Conservation (phyloP, 495 filamentous ascomycete species). For the Aspergillus ostianus region DNA sequence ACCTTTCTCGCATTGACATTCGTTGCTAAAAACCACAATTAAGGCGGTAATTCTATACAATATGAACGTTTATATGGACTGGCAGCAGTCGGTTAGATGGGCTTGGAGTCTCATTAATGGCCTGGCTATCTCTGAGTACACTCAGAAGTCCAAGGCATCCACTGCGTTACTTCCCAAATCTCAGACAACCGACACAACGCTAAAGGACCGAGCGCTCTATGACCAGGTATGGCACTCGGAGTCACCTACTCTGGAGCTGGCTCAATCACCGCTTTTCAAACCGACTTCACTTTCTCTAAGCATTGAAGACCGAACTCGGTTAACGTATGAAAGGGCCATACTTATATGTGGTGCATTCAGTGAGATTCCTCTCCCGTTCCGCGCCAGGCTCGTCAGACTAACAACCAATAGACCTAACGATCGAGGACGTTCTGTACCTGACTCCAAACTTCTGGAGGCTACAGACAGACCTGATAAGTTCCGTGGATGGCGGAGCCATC, state of each 20-base stretch:
- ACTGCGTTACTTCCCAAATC: background rate
- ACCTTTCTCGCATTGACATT: too few relatives aligned
- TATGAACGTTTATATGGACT: background rate
- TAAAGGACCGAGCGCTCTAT: slow-evolving; percentile 6
- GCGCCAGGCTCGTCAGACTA: background rate
- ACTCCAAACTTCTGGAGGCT: slow-evolving; percentile 21
- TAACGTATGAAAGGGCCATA: slow-evolving; percentile 23
- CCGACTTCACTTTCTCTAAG: slow-evolving; percentile 8
- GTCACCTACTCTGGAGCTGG: slow-evolving; percentile 15
- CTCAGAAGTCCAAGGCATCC: background rate
- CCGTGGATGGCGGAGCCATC: slow-evolving; percentile 17
- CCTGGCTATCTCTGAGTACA: too few relatives aligned
- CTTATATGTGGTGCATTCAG: slow-evolving; percentile 18
- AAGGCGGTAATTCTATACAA: too few relatives aligned
- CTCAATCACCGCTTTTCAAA: slow-evolving; percentile 21
- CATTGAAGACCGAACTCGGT: slow-evolving; percentile 12
- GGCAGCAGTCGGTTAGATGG: background rate
- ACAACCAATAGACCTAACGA: slow-evolving; percentile 3
- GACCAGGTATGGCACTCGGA: slow-evolving; percentile 5
- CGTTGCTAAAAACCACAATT: too few relatives aligned
- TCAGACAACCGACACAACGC: background rate
- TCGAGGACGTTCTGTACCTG: slow-evolving; percentile 9
- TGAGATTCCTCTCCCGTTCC: slow-evolving; percentile 1
- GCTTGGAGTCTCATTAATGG: background rate
- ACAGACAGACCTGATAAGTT: slow-evolving; percentile 14